Evolutionary conservation across 1,284 basidiomycete genomes (phyloP).

Genomic region (Neotropicomus parvogracilis): DNA sequence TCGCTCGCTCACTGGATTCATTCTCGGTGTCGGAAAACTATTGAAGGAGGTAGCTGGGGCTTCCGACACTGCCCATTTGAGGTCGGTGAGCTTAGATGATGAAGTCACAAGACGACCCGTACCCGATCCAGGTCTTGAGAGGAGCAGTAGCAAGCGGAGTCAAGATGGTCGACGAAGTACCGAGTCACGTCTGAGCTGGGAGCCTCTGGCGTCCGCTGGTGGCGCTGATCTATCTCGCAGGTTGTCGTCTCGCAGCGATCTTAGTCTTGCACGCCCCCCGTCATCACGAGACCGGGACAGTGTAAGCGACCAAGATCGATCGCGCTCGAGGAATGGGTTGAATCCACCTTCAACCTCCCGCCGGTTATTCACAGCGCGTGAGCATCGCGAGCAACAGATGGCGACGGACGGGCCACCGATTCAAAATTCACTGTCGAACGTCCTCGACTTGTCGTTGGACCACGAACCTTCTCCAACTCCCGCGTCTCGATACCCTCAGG

Average conservation of each 20-base stretch:
- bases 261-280: constrained; percentile 29
- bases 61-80: constrained; percentile 36
- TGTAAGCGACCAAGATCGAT: constrained; percentile 34
- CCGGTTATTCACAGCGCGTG: constrained; percentile 51
- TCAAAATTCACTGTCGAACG: constrained; percentile 21
- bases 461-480: constrained; percentile 69
- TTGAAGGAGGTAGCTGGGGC: constrained; percentile 51
- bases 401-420: constrained; percentile 25
- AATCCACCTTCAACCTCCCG: constrained; percentile 37
- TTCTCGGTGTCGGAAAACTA: constrained; percentile 67
- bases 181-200: constrained; percentile 58
- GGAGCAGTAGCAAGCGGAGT: constrained; percentile 42
- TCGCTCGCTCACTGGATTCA: constrained; percentile 65
- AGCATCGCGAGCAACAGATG: constrained; percentile 43
- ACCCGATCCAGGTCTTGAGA: constrained; percentile 37
- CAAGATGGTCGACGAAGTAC: constrained; percentile 51
- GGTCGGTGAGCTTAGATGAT: constrained; percentile 50
- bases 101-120: constrained; percentile 35
- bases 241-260: constrained; percentile 33
- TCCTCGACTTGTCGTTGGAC: constrained; percentile 44
- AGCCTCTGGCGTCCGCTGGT: constrained; percentile 32
- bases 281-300: constrained; percentile 28
- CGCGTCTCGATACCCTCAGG: constrained; percentile 38
- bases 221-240: constrained; percentile 29
- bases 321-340: constrained; percentile 27